Base-by-base conservation (phyloP, 176 grass and related monocot species). In the Cocos nucifera region DNA sequence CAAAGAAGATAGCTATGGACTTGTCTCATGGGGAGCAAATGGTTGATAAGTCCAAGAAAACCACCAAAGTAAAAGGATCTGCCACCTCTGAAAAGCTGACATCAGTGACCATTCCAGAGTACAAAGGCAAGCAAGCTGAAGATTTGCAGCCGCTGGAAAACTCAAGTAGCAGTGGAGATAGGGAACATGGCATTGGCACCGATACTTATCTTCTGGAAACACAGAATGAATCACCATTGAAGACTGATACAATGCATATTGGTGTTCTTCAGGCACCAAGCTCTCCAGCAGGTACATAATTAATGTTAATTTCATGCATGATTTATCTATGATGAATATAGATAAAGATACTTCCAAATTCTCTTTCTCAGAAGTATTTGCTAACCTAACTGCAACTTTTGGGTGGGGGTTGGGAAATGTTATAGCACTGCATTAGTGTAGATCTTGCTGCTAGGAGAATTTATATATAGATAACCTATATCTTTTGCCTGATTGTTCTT, bases 81-180 rank as follows among this genome's bases (percentile, higher is more conserved):
- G 68, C 23, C 63, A 76, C 85, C 28, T 95, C 71, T 62, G 91
- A 95, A 77, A 85, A 72, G 69, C 22, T 90, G 65, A 82, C 73
- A 49, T 30, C 79, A 29, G 72, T 77, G 64, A 74, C 71, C 17
- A 56, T 73, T 54, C 44, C 60, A 79, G 29, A 82, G 5, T 35
- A 35, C 32, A 35, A 35, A 54, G 23, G 52, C 69, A 12, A 50
- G 19, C 35, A 54, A 30, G 25, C 49, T 25, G 28, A 61, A 79
- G 49, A 73, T 73, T 67, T 50, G 49, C 29, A 51, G 2, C 61
- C 63, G 53, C 65, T 62, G 54, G 28, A 48, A 78, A 67, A 61
- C 57, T 68, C 22, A 80, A 35, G 48, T 21, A 14, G 17, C 48
- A 63, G 39, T 29, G 65, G 62, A 54, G 64, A 65, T 71, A 75